Evolutionary conservation across 495 filamentous ascomycete genomes (phyloP), one percentile per base, ranked within the genome.

Genomic region (Staphylotrichum tortipilum): DNA sequence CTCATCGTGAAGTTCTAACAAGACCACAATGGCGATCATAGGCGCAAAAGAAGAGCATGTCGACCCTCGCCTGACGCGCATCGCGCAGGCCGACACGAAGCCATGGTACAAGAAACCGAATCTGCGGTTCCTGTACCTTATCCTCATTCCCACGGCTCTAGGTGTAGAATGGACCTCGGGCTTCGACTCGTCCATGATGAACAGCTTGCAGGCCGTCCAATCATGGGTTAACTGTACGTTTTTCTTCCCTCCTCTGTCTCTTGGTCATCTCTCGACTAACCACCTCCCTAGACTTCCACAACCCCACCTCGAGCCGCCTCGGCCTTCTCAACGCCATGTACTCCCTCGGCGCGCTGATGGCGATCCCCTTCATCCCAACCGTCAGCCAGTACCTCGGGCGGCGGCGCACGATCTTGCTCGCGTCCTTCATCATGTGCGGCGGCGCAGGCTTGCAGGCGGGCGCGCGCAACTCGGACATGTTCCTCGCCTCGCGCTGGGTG

Each of bases 131-230:
- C 67, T 86, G 29, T 86, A 86, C 56, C 57, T 81, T n/a, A 56
- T 84, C 29, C 68, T 86, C 54, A 73, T 84, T 53, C 80, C 80
- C 4, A 75, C 79, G 0, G 78, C 71, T 46, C 76, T 85, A 62
- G 83, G 82, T 4, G 77, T 82, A 39, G 81, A 83, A 60, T 78
- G 81, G 68, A 85, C 81, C 0, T 83, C 79, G 15, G 79, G 80
- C 4, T 84, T 82, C 54, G 78, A 83, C 60, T 78, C 75, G 14
- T 77, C 78, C 50, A 79, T 83, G 62, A 81, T 82, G 68, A 85
- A 82, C 57, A 73, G 75, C 4, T 65, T 84, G 9, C 77, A 85
- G 58, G 80, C 77, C 41, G 74, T 81, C 17, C 60, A 68, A 15
- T 69, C 72, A 15, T 84, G 78, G 79, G 68, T 75, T 44, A 56